Evolutionary conservation across 164 flowering plant species (phyloP).

Genomic region (Warburgia ugandensis): DNA sequence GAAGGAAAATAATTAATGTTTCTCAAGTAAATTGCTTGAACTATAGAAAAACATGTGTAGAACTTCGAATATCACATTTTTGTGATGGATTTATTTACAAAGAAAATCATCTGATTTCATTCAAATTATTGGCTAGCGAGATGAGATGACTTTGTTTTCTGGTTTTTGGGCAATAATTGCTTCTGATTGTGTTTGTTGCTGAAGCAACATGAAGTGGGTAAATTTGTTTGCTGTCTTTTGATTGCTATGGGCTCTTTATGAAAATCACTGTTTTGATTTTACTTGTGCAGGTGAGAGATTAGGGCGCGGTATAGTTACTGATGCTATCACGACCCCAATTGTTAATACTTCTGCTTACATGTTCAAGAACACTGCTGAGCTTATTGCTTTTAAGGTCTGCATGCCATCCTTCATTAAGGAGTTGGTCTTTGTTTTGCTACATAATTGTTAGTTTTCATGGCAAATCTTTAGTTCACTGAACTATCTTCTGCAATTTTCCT

Average conservation of each 20-base stretch:
- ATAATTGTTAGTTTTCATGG: background rate
- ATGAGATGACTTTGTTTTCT: too few species aligned
- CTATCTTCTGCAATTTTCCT: too few species aligned
- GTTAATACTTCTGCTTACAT: conserved; percentile 90
- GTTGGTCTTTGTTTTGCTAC: background rate
- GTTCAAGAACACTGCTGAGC: conserved; percentile 77
- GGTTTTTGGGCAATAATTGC: background rate
- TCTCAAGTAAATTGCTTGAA: too few species aligned
- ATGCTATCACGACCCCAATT: conserved; percentile 93
- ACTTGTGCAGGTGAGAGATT: conserved; percentile 70
- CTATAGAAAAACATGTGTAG: too few species aligned
- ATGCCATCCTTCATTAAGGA: background rate
- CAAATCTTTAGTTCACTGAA: background rate
- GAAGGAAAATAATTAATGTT: too few species aligned
- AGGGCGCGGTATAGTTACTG: conserved; percentile 80
- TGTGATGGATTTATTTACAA: too few species aligned
- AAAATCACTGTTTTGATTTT: background rate
- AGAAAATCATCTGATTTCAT: too few species aligned
- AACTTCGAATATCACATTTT: too few species aligned
- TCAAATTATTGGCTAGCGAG: too few species aligned
- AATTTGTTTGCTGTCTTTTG: background rate
- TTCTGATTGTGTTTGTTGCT: background rate
- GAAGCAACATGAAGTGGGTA: background rate
- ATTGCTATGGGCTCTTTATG: background rate
- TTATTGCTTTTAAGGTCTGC: conserved; percentile 86